Base-by-base conservation (phyloP, 2,329 filamentous ascomycete genomes). In the Pseudopithomyces maydicus region DNA sequence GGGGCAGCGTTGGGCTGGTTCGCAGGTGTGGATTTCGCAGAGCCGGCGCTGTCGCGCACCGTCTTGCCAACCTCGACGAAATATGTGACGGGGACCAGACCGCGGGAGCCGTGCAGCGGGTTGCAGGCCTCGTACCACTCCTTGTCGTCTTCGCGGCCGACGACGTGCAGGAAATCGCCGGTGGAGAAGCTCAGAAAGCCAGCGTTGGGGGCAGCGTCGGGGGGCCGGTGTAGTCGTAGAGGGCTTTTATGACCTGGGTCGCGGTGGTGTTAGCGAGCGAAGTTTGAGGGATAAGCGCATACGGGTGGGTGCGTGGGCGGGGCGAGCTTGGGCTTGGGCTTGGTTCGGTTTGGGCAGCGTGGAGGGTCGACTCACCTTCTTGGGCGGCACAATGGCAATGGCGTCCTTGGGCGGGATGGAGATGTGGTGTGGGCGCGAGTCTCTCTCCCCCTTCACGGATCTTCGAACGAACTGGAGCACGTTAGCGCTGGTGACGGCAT, bases 51-150 rank as follows among this genome's bases (percentile, higher is more conserved):
- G 76, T 97, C 90, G 74, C 94, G 85, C 78, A 96, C 93, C 64
- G 90, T 96, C 79, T 95, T 94, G 63, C 92, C 93, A 47, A 99
- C 85, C 38, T 89, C 86, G 76, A 98, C 92, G 78, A 99, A 99
- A 79, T 92, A 97, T 56, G 89, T 87, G 56, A 97, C 95, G 7
- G 95, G 95, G 43, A 99, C 95, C 58, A 99, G 85, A 59, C 95
- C 95, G 65, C 92, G 88, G 49, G 92, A 91, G 78, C 90, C 90
- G 70, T 90, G 92, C 64, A 97, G 83, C 58, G 95, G 95, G 74
- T 99, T 99, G 83, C 92, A 98, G 54, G 94, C 95, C 79, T 98
- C 95, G 83, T 97, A 99, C 94, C 95, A 99, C 74, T 97, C 92
- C 39, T 82, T 80, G 75, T 98, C 94, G 82, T 97, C 89, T 80